Percentiles rank a stretch among this genome's conserved stretches.
phyloP scores from a whole-genome alignment of 805 yeast genomes.

The Ogataea henricii region DNA sequence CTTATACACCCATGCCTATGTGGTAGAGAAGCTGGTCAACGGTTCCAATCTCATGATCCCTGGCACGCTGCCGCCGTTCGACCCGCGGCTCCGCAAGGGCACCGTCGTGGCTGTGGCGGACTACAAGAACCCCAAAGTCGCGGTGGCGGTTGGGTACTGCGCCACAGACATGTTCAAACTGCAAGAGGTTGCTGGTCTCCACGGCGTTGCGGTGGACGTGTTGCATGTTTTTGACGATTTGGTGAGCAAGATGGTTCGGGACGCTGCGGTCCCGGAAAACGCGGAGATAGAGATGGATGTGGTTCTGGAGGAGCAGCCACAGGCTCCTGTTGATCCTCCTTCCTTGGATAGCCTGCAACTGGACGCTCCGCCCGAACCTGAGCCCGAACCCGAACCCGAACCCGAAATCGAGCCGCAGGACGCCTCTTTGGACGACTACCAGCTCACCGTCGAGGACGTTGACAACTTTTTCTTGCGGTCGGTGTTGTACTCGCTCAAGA shows the following conservation, averaged over 20 bases:
- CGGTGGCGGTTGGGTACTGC: conserved; percentile 73
- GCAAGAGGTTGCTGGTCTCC: conserved; percentile 54
- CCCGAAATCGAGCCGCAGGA: not conserved
- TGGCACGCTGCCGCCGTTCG: conserved; percentile 66
- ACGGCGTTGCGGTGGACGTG: conserved; percentile 78
- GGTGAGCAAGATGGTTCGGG: conserved; percentile 53
- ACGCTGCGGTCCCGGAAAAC: conserved; percentile 44
- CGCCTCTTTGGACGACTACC: conserved; percentile 40
- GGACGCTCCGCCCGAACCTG: too few species aligned
- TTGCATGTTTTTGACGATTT: conserved; percentile 71
- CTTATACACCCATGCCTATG: conserved; percentile 71
- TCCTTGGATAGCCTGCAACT: not conserved
- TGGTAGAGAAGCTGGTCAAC: conserved; percentile 63
- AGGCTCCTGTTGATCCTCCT: conserved; percentile 1
- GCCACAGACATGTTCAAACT: conserved; percentile 46
- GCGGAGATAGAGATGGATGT: conserved; percentile 26
- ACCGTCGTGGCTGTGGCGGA: conserved; percentile 72
- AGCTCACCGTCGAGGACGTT: conserved; percentile 59
- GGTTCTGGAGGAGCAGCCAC: conserved; percentile 1
- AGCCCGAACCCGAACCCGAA: not conserved
- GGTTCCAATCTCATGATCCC: conserved; percentile 87
- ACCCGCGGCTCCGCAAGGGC: conserved; percentile 48
- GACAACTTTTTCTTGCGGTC: conserved; percentile 77
- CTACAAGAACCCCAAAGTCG: conserved; percentile 57
- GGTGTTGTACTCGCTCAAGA: conserved; percentile 65